Percentiles rank a stretch among this genome's conserved stretches.
Conservation (phyloP, 1,284 basidiomycete genomes). For the Tilletia indica region DNA sequence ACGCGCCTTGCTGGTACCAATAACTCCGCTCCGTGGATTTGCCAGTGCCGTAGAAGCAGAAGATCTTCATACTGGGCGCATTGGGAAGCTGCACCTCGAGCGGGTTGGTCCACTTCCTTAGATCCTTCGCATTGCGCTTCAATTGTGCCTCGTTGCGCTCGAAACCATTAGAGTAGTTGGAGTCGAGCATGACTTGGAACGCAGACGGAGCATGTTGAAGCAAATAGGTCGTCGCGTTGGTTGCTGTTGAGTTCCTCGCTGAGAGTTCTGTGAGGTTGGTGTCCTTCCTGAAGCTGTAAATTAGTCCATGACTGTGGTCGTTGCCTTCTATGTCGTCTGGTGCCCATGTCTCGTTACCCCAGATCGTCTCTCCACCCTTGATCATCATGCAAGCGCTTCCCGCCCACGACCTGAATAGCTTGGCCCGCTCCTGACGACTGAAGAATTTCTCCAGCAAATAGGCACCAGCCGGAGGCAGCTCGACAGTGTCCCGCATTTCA, state of each 20-base stretch:
- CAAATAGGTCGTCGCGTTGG: slow-evolving; percentile 75
- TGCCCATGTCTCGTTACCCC: slow-evolving; percentile 68
- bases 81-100: slow-evolving; percentile 75
- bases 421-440: slow-evolving; percentile 81
- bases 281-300: slow-evolving; percentile 19
- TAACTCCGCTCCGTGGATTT: slow-evolving; percentile 83
- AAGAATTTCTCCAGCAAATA: slow-evolving; percentile 70
- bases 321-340: slow-evolving; percentile 33
- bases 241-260: slow-evolving; percentile 66
- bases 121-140: slow-evolving; percentile 52
- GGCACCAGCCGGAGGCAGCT: slow-evolving; percentile 79
- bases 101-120: slow-evolving; percentile 79
- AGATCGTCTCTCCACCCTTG: slow-evolving; percentile 83
- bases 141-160: slow-evolving; percentile 68
- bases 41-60: slow-evolving; percentile 91
- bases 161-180: slow-evolving; percentile 90
- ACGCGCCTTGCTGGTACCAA: slow-evolving; percentile 47
- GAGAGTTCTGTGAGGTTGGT: slow-evolving; percentile 17
- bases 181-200: slow-evolving; percentile 81
- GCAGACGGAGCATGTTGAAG: slow-evolving; percentile 75
- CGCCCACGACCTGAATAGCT: slow-evolving; percentile 90
- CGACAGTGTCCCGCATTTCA: slow-evolving; percentile 86
- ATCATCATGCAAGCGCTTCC: slow-evolving; percentile 70
- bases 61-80: slow-evolving; percentile 89
- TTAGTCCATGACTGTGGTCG: slow-evolving; percentile 57